Evolutionary conservation across 2,329 filamentous ascomycete genomes (phyloP).

Genomic region (Chaetomium globosum): DNA sequence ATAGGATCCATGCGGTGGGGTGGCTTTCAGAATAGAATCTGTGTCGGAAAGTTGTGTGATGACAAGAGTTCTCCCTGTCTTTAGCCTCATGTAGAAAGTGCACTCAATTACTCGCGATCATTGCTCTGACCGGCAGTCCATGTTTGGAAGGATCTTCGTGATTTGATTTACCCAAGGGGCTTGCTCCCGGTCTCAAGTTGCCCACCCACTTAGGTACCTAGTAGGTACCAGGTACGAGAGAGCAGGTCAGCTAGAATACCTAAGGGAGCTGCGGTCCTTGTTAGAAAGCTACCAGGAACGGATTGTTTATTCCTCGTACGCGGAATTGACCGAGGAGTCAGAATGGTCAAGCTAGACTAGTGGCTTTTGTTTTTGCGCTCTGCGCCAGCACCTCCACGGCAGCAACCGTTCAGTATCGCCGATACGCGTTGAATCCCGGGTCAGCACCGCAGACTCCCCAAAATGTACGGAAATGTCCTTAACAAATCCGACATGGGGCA

Average conservation of each 20-base stretch:
- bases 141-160: neutral
- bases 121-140: neutral
- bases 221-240: neutral
- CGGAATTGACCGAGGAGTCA: neutral
- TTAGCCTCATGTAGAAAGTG: slow-evolving; percentile 2
- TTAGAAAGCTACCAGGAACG: neutral
- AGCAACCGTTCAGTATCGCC: neutral
- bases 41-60: neutral
- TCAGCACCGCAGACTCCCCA: neutral
- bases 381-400: neutral
- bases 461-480: slow-evolving; percentile 1
- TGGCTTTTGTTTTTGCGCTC: neutral
- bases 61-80: neutral
- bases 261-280: neutral
- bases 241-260: neutral
- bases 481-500: slow-evolving; percentile 7
- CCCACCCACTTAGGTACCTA: too few species aligned
- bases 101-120: neutral
- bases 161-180: neutral
- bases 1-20: neutral
- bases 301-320: neutral
- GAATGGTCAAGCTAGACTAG: neutral
- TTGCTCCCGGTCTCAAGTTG: neutral
- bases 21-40: neutral
- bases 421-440: neutral